phyloP scores from a whole-genome alignment of 371 early-diverging fungal species.

The Haplosporangium sp. region DNA sequence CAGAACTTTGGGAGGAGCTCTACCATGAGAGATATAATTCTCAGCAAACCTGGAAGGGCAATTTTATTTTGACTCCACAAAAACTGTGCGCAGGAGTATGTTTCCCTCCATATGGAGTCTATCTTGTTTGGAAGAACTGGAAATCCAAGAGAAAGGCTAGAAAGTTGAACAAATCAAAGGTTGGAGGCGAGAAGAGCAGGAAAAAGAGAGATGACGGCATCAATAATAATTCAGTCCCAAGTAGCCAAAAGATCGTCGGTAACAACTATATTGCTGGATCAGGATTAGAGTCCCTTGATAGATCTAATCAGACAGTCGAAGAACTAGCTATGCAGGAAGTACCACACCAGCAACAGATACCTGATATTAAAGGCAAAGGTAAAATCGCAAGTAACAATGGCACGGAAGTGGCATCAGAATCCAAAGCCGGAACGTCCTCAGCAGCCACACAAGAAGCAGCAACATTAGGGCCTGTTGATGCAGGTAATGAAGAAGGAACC shows the following conservation, averaged over 20 bases:
- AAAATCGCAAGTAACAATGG: slow-evolving; percentile 7
- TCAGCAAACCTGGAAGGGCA: slow-evolving; percentile 25
- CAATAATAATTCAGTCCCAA: background rate
- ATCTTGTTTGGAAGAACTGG: slow-evolving; percentile 33
- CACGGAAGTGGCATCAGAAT: background rate
- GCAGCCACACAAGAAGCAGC: background rate
- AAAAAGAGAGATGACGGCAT: background rate
- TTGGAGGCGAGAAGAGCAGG: slow-evolving; percentile 7
- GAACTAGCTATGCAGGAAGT: slow-evolving; percentile 12
- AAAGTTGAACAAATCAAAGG: slow-evolving; percentile 10
- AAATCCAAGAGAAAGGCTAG: slow-evolving; percentile 30
- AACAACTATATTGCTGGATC: background rate
- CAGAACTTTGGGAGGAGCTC: slow-evolving; percentile 41
- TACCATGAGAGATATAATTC: slow-evolving; percentile 44
- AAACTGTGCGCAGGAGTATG: slow-evolving; percentile 39
- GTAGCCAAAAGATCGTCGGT: background rate
- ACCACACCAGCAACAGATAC: background rate
- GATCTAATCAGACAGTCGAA: slow-evolving; percentile 18
- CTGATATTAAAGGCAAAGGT: slow-evolving; percentile 29
- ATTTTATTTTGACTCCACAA: slow-evolving; percentile 31
- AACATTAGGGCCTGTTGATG: background rate
- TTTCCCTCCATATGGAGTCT: slow-evolving; percentile 50
- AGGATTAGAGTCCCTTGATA: background rate
- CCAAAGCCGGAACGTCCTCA: background rate
- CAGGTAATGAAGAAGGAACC: background rate